A percentile compares a stretch with the other conserved stretches of the same genome.
Conservation (phyloP, 768 basidiomycete species). For the Phaeolepiota aurea region DNA sequence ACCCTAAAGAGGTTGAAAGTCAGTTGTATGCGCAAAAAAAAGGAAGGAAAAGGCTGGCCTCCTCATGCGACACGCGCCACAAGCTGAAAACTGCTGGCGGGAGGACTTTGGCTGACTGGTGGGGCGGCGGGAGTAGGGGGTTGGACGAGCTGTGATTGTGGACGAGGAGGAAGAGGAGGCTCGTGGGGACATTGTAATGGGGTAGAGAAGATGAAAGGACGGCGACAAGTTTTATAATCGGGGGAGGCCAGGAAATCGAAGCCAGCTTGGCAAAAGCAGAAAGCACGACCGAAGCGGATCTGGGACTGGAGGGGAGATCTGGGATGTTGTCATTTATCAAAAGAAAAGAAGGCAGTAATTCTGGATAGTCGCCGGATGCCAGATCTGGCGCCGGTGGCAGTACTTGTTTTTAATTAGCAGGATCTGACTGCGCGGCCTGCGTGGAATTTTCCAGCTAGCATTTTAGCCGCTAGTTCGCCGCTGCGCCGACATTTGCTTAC, state of each 20-base stretch:
- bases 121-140: conserved; percentile 42
- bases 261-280: conserved; percentile 21
- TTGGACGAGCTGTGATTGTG: conserved; percentile 20
- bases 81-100: conserved; percentile 85
- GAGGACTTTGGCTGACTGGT: conserved; percentile 65
- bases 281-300: conserved; percentile 36
- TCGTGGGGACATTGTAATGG: conserved; percentile 50
- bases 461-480: background rate
- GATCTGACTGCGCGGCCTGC: conserved; percentile 10
- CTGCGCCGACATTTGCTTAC: background rate
- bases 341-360: conserved; percentile 14
- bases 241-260: conserved; percentile 19
- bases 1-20: conserved; percentile 43
- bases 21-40: conserved; percentile 7
- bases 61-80: conserved; percentile 87
- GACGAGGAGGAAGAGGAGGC: conserved; percentile 27
- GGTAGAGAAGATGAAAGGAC: background rate
- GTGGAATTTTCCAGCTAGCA: no score
- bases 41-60: conserved; percentile 34
- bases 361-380: conserved; percentile 21
- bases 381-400: conserved; percentile 25
- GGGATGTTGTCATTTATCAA: conserved; percentile 20
- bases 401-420: conserved; percentile 19
- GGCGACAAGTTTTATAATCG: conserved; percentile 23
- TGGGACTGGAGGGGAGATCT: conserved; percentile 25